Conservation (phyloP, 768 basidiomycete species). For the Porpolomopsis calyptriformis region DNA sequence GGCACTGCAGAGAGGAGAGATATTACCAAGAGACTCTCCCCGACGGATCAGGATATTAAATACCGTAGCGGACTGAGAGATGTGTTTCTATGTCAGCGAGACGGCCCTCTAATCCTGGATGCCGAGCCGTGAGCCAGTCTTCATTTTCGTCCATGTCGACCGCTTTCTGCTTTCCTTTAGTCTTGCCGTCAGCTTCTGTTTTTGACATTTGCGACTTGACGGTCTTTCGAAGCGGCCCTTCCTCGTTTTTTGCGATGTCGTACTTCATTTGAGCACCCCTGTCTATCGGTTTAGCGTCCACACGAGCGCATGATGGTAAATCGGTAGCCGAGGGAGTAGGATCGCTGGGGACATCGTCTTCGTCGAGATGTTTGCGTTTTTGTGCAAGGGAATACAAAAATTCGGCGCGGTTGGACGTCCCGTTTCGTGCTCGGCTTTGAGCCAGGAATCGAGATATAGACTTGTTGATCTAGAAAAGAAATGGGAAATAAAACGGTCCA, state of each 20-base stretch:
- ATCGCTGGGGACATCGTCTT: slow-evolving; percentile 7
- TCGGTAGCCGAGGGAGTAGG: background rate
- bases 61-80: slow-evolving; percentile 66
- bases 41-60: slow-evolving; percentile 6
- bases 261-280: slow-evolving; percentile 77
- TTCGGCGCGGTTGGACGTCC: slow-evolving; percentile 67
- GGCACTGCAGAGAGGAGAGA: slow-evolving; percentile 41
- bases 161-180: slow-evolving; percentile 11
- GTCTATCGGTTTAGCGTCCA: slow-evolving; percentile 60
- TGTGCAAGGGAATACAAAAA: slow-evolving; percentile 53
- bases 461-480: slow-evolving; percentile 44
- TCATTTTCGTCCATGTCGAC: slow-evolving; percentile 8
- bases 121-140: slow-evolving; percentile 22
- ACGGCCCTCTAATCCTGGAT: slow-evolving; percentile 57
- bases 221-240: slow-evolving; percentile 61
- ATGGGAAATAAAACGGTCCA: background rate
- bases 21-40: background rate
- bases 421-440: slow-evolving; percentile 57
- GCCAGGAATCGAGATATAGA: slow-evolving; percentile 66
- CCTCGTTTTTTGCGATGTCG: slow-evolving; percentile 77
- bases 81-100: slow-evolving; percentile 61
- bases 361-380: slow-evolving; percentile 37
- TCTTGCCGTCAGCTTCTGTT: slow-evolving; percentile 7
- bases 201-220: slow-evolving; percentile 21
- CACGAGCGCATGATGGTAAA: slow-evolving; percentile 55